These are phyloP conservation scores for Monilinia polystroma DNA, from an alignment of 2,329 filamentous ascomycete genomes.

Conservation along the genomic window DNA sequence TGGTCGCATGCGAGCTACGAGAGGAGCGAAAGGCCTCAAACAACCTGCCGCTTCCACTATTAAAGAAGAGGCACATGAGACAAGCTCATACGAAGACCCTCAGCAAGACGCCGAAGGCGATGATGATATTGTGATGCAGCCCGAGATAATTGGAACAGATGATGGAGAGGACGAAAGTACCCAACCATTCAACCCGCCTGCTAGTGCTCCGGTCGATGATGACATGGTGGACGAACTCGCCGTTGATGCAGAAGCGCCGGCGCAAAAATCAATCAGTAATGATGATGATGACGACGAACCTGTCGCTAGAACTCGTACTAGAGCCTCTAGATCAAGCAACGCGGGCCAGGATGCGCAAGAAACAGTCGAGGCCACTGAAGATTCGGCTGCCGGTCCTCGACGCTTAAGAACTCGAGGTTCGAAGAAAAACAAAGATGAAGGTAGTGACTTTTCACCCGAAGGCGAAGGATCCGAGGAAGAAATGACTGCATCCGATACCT, in stretches of 20 bases:
- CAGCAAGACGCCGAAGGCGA: slow-evolving; percentile 31
- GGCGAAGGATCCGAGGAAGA: slow-evolving; percentile 53
- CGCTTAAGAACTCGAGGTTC: slow-evolving; percentile 35
- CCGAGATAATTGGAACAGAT: slow-evolving; percentile 22
- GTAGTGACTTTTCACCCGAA: slow-evolving; percentile 40
- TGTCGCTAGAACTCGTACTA: slow-evolving; percentile 44
- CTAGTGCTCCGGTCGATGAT: slow-evolving; percentile 26
- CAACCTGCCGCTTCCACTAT: slow-evolving; percentile 37
- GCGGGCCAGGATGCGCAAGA: slow-evolving; percentile 45
- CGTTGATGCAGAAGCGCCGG: slow-evolving; percentile 23
- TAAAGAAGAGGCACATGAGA: slow-evolving; percentile 40
- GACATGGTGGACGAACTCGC: slow-evolving; percentile 29
- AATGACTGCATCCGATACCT: slow-evolving; percentile 44
- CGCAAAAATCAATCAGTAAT: slow-evolving; percentile 17
- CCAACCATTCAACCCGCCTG: slow-evolving; percentile 11
- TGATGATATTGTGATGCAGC: slow-evolving; percentile 18
- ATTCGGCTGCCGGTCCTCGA: slow-evolving; percentile 33
- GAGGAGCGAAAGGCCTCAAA: slow-evolving; percentile 39
- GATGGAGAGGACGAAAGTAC: slow-evolving; percentile 23
- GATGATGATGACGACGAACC: slow-evolving; percentile 40
- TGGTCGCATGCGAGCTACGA: slow-evolving; percentile 36
- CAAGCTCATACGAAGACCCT: slow-evolving; percentile 37
- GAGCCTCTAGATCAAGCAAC: slow-evolving; percentile 42
- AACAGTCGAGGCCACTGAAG: slow-evolving; percentile 49
- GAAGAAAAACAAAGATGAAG: slow-evolving; percentile 36